A percentile compares a stretch with the other conserved stretches of the same genome.
These are phyloP conservation scores for Tuber indicum DNA, from an alignment of 495 filamentous ascomycete genomes.

Conservation along the genomic window DNA sequence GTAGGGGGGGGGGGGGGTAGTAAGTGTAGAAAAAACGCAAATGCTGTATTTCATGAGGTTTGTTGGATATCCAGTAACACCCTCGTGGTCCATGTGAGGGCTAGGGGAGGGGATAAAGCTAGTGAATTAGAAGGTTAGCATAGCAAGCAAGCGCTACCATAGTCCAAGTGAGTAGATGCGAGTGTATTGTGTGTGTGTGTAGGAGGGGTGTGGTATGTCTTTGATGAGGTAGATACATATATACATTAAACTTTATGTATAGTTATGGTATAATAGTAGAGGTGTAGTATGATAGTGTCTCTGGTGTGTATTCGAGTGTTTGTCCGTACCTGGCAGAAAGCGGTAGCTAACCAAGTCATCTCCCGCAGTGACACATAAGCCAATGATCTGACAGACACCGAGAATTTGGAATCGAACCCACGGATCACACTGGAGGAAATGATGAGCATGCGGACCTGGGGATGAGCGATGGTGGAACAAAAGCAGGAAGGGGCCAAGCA, in stretches of 20 bases:
- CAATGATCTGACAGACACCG: constrained; percentile 6
- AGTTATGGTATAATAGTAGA: background rate
- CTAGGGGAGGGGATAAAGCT: background rate
- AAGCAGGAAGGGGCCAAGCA: background rate
- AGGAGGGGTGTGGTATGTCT: background rate
- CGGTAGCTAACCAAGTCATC: background rate
- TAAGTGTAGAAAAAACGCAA: background rate
- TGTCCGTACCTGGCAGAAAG: constrained; percentile 1
- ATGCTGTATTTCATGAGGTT: background rate
- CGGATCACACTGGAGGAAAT: background rate
- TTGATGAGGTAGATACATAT: background rate
- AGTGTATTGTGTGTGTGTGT: background rate
- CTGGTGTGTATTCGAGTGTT: background rate
- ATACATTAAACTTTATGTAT: background rate
- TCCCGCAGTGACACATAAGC: background rate
- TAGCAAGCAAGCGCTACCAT: background rate
- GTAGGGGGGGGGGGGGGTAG: background rate
- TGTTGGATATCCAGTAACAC: background rate
- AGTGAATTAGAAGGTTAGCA: background rate
- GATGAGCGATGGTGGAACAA: background rate
- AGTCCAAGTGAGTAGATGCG: background rate
- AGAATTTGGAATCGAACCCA: constrained; percentile 2
- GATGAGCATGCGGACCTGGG: background rate
- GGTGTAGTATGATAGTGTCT: background rate
- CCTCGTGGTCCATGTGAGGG: background rate